These are phyloP conservation scores for Fusarium cicatricum DNA, from an alignment of 2,329 filamentous ascomycete genomes.

Conservation along the genomic window DNA sequence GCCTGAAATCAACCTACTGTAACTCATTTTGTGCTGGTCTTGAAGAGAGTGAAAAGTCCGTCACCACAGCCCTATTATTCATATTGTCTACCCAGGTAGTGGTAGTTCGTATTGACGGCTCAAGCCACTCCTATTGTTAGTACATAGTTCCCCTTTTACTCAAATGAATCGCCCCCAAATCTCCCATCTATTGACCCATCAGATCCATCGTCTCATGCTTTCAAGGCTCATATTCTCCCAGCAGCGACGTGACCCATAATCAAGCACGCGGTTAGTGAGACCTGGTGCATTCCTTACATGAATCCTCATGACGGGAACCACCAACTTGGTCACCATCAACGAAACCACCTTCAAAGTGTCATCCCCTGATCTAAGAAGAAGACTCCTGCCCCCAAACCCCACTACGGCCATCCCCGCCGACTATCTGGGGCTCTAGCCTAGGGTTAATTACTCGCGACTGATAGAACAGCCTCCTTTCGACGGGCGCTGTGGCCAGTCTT, in stretches of 20 bases:
- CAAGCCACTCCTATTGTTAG: slow-evolving; percentile 28
- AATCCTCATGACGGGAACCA: background rate
- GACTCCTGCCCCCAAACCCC: slow-evolving; percentile 23
- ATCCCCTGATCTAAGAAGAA: slow-evolving; percentile 31
- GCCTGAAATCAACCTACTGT: no score
- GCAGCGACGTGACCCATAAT: slow-evolving; percentile 18
- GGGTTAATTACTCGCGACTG: background rate
- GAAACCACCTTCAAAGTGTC: slow-evolving; percentile 20
- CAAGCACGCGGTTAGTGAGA: slow-evolving; percentile 28
- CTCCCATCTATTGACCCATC: no score
- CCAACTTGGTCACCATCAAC: background rate
- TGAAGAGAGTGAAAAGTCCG: background rate
- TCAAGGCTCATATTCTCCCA: slow-evolving; percentile 31
- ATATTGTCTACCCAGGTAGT: background rate
- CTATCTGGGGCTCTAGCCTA: slow-evolving; percentile 7
- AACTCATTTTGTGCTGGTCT: no score
- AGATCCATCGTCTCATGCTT: no score
- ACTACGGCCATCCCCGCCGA: slow-evolving; percentile 31
- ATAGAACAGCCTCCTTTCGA: background rate
- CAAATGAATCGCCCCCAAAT: no score
- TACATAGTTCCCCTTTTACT: background rate
- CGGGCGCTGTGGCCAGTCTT: background rate
- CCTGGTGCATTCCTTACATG: slow-evolving; percentile 24
- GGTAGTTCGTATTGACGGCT: slow-evolving; percentile 19
- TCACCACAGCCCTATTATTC: background rate